These are phyloP conservation scores for Podaxis mareebaensis DNA, from an alignment of 768 basidiomycete genomes.

Conservation along the genomic window DNA sequence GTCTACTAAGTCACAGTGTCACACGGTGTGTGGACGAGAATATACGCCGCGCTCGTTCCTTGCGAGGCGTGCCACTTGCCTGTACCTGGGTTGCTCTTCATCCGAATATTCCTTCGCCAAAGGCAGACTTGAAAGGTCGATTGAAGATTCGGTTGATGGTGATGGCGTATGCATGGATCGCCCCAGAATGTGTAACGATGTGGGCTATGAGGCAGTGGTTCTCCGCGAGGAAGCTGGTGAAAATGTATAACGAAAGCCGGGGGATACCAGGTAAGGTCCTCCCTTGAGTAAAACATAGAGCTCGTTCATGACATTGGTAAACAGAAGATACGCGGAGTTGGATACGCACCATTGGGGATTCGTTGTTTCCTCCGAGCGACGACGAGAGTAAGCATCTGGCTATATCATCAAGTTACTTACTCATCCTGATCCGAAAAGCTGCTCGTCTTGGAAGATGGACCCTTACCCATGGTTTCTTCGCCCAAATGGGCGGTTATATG, in stretches of 20 bases:
- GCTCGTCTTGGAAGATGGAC: constrained; percentile 6
- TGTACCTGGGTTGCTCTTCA: constrained; percentile 26
- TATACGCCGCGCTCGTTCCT: no score
- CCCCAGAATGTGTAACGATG: constrained; percentile 22
- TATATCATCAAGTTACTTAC: neutral
- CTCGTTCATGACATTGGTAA: neutral
- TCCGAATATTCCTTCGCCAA: constrained; percentile 21
- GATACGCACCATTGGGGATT: neutral
- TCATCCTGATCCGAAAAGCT: neutral
- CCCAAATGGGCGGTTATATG: constrained; percentile 14
- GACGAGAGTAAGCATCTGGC: neutral
- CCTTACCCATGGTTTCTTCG: constrained; percentile 5
- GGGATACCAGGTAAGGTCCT: neutral
- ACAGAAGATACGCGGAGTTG: constrained; percentile 3
- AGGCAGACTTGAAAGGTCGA: neutral
- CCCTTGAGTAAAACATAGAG: neutral
- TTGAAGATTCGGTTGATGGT: constrained; percentile 7
- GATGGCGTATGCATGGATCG: constrained; percentile 16
- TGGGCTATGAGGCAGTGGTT: constrained; percentile 24
- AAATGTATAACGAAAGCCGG: constrained; percentile 12
- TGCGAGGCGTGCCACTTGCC: no score
- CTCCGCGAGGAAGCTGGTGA: constrained; percentile 15
- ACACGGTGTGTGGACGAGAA: no score
- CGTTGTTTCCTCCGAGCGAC: neutral
- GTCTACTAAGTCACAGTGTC: no score